These are phyloP conservation scores for Nyssa sinensis DNA, from an alignment of 148 eudicot species.

Conservation along the genomic window DNA sequence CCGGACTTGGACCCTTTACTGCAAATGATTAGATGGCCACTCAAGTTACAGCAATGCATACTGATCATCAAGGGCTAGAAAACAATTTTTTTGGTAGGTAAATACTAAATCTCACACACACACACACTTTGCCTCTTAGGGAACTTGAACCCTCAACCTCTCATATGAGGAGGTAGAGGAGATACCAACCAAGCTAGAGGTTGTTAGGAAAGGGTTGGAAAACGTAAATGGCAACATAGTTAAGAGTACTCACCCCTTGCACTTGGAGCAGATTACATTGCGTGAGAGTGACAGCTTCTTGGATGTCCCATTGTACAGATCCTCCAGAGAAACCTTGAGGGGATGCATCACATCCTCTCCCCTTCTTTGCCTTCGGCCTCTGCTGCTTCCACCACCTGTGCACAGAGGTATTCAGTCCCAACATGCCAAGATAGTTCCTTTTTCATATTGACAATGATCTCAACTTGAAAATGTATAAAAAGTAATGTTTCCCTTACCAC, in stretches of 20 bases:
- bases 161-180: no score
- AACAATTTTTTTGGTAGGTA: no score
- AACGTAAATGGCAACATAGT: background rate
- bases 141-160: no score
- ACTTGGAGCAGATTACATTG: constrained; percentile 46
- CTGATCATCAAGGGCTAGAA: no score
- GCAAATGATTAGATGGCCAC: constrained; percentile 5
- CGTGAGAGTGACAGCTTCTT: constrained; percentile 56
- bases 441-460: background rate
- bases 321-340: constrained; percentile 52
- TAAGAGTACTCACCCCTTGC: constrained; percentile 48
- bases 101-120: no score
- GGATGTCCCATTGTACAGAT: constrained; percentile 49
- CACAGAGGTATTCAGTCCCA: constrained; percentile 1
- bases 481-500: constrained; percentile 28
- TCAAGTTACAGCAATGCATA: background rate
- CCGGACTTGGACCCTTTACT: constrained; percentile 61
- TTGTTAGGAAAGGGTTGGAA: no score
- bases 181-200: no score
- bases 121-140: no score
- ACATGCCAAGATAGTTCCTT: background rate
- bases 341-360: constrained; percentile 60
- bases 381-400: constrained; percentile 46
- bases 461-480: background rate
- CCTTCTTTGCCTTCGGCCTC: constrained; percentile 56